These are phyloP conservation scores for Puccinellia tenuiflora DNA, from an alignment of 176 grass and related monocot genomes.

Conservation along the genomic window DNA sequence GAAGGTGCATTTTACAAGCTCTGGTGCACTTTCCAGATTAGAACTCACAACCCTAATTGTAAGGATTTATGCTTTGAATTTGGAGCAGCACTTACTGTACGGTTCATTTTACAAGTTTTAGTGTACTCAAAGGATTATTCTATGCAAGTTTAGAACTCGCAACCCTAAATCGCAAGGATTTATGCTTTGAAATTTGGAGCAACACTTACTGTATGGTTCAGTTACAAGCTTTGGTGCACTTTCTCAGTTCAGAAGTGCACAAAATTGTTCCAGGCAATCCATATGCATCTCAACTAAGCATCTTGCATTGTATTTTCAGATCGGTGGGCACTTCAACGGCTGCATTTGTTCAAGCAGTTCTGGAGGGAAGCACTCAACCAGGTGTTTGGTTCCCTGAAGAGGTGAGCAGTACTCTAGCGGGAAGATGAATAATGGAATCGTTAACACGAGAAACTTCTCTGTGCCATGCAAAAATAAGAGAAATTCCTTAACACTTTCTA, in stretches of 20 bases:
- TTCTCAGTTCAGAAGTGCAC: background rate
- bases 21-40: background rate
- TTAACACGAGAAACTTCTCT: background rate
- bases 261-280: background rate
- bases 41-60: background rate
- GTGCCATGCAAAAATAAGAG: background rate
- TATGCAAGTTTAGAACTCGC: background rate
- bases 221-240: background rate
- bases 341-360: conserved; percentile 66
- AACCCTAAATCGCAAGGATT: background rate
- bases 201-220: background rate
- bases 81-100: background rate
- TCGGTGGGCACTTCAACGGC: conserved; percentile 47
- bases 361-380: conserved; percentile 64
- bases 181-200: background rate
- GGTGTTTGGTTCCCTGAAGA: conserved; percentile 95
- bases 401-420: conserved; percentile 21
- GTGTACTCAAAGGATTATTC: background rate
- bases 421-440: background rate
- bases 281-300: background rate
- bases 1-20: background rate
- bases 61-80: background rate
- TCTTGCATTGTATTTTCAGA: conserved; percentile 21
- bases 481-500: background rate
- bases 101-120: background rate